Evolutionary conservation across 768 basidiomycete species (phyloP).

Genomic region (Phylloporus rhodoxanthus): DNA sequence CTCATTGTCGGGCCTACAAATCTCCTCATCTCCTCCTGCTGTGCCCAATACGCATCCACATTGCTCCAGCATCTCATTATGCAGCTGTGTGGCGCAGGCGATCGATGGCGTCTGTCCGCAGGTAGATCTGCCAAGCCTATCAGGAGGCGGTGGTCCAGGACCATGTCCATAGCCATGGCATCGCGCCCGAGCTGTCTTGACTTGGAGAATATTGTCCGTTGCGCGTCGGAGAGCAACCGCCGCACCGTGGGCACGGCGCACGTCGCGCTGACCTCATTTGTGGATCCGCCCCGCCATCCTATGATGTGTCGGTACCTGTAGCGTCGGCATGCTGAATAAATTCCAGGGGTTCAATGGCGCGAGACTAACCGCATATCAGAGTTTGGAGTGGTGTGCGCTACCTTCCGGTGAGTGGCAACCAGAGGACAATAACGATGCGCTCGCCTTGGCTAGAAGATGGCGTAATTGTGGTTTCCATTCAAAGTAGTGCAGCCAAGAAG

Average conservation of each 20-base stretch:
- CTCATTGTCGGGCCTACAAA: conserved; percentile 1
- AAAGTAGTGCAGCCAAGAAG: conserved; percentile 3
- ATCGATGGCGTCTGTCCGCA: conserved; percentile 1
- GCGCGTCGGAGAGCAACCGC: conserved; percentile 26
- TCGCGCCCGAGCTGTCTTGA: conserved; percentile 28
- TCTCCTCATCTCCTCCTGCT: conserved; percentile 18
- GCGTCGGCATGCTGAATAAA: conserved; percentile 11
- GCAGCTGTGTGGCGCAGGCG: conserved; percentile 16
- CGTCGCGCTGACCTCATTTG: background rate
- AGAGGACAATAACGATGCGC: conserved; percentile 14
- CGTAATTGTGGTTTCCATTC: conserved; percentile 10
- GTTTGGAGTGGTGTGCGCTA: background rate
- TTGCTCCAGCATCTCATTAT: conserved; percentile 26
- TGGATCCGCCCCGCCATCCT: background rate
- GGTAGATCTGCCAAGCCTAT: conserved; percentile 5
- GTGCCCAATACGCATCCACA: conserved; percentile 35
- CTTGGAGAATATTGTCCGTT: conserved; percentile 25
- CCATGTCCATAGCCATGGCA: conserved; percentile 42
- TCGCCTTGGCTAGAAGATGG: conserved; percentile 16
- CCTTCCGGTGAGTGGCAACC: conserved; percentile 11
- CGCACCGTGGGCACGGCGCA: conserved; percentile 3
- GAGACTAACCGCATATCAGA: conserved; percentile 6
- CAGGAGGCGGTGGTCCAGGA: conserved; percentile 34
- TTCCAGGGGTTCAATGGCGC: background rate
- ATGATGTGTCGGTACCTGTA: background rate